Evolutionary conservation across 108 stramenopile genomes (phyloP), one percentile per base, ranked within the genome.

Genomic region (Pseudonitzschia pungens): DNA sequence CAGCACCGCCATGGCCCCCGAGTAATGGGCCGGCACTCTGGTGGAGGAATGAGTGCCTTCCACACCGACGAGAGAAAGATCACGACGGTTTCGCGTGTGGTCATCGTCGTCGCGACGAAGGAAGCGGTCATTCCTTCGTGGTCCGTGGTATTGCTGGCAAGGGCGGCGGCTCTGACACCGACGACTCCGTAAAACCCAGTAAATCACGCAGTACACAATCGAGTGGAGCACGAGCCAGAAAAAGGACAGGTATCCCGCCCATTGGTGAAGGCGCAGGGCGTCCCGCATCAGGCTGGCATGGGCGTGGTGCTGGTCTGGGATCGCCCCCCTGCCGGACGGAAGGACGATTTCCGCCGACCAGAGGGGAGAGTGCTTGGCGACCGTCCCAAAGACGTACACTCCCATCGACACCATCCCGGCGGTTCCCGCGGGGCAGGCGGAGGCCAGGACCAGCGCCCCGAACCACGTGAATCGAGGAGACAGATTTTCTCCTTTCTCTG

Each of bases 371-470:
- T 56, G 55, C 26, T 56, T 56, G 24, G 24, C 55, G 26, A 56
- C 26, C 4, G 55, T 56, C 10, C 55, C 55, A 31, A 56, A 56
- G 2, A 56, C 50, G 26, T 56, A 56, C 26, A 56, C 26, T 0
- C 55, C 55, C 55, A 56, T 56, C 10, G 55, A 56, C 12, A 56
- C 55, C 55, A 56, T 56, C 0, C 55, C 55, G 26, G 55, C 55
- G 10, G 55, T 56, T 56, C 55, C 55, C 21, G 55, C 55, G 21
- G 55, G 55, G 16, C 14, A 20, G 26, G 55, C 55, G 20, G 55
- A 56, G 21, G 55, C 55, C 55, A 56, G 21, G 26, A 56, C 26
- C 1, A 56, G 55, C 26, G 26, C 26, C 55, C 26, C 26, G 26
- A 56, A 20, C 55, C 55, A n/a, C n/a, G n/a, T n/a, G n/a, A 56